A percentile compares a stretch with the other conserved stretches of the same genome.
phyloP scores from a whole-genome alignment of 1,139 yeast genomes.

The Geotrichum klebahnii region DNA sequence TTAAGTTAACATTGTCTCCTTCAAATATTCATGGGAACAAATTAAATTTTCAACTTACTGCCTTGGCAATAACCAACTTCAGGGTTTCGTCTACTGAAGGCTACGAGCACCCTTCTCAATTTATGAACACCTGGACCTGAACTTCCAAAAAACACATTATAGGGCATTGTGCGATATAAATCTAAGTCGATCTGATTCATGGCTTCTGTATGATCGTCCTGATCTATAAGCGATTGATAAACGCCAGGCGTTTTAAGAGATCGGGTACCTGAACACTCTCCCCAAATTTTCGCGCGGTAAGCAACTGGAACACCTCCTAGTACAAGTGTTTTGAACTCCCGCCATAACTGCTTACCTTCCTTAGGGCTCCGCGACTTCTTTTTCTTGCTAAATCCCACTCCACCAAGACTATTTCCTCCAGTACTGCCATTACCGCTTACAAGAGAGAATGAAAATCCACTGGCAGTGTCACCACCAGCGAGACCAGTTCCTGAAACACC shows the following conservation, averaged over 20 bases:
- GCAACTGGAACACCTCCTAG: constrained; percentile 49
- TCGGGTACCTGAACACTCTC: constrained; percentile 53
- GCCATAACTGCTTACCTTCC: constrained; percentile 31
- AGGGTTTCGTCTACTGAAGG: constrained; percentile 51
- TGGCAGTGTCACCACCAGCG: constrained; percentile 10
- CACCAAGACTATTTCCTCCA: not conserved
- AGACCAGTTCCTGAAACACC: constrained; percentile 43
- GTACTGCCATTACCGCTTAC: constrained; percentile 4
- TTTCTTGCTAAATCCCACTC: constrained; percentile 22
- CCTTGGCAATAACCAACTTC: constrained; percentile 60
- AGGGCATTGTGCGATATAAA: constrained; percentile 54
- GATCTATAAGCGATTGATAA: constrained; percentile 39
- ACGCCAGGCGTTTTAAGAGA: constrained; percentile 49
- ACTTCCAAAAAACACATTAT: constrained; percentile 52
- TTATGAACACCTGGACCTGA: constrained; percentile 55
- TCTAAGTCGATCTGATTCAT: constrained; percentile 55
- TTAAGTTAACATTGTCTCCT: not conserved
- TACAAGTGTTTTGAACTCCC: constrained; percentile 42
- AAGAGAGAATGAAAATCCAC: constrained; percentile 13
- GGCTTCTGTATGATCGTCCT: constrained; percentile 38
- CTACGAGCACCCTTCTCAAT: constrained; percentile 49
- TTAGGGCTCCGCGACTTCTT: constrained; percentile 19
- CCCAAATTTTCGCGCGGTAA: constrained; percentile 51
- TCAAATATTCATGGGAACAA: not conserved
- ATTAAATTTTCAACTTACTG: not conserved